Conservation (phyloP, 306 rosid species). For the Cotoneaster glaucophyllus region DNA sequence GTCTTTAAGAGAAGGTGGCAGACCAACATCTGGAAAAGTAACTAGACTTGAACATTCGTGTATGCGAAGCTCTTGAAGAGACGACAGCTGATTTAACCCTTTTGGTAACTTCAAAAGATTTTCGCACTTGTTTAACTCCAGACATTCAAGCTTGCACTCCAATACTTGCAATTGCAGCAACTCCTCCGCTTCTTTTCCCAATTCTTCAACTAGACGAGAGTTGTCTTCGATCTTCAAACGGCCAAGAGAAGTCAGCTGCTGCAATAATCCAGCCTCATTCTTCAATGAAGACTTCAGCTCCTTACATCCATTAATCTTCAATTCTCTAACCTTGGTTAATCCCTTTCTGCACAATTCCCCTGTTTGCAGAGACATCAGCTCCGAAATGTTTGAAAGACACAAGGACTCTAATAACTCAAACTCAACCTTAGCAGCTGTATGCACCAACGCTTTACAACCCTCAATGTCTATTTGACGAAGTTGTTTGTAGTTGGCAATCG, state of each 20-base stretch:
- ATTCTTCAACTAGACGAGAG: not conserved
- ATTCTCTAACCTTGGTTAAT: not conserved
- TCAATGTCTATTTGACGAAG: fast-evolving
- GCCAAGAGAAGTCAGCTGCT: not conserved
- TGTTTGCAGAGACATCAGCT: not conserved
- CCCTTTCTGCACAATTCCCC: not conserved
- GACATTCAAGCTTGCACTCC: not conserved
- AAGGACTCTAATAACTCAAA: not conserved
- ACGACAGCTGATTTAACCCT: not conserved
- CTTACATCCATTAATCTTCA: not conserved
- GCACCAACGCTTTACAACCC: not conserved
- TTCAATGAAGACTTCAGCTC: not conserved
- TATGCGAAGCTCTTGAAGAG: not conserved
- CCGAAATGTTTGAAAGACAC: not conserved
- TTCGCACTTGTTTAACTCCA: not conserved
- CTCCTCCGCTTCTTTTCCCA: not conserved
- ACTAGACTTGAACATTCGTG: not conserved
- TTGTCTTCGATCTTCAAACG: not conserved
- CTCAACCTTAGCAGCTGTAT: not conserved
- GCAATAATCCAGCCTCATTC: not conserved
- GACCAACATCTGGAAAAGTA: not conserved
- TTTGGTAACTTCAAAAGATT: not conserved
- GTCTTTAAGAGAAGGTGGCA: not conserved
- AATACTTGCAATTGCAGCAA: not conserved
- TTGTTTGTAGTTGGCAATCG: not conserved